phyloP scores from a whole-genome alignment of 371 early-diverging fungal genomes.

The Lichtheimia hyalospora region DNA sequence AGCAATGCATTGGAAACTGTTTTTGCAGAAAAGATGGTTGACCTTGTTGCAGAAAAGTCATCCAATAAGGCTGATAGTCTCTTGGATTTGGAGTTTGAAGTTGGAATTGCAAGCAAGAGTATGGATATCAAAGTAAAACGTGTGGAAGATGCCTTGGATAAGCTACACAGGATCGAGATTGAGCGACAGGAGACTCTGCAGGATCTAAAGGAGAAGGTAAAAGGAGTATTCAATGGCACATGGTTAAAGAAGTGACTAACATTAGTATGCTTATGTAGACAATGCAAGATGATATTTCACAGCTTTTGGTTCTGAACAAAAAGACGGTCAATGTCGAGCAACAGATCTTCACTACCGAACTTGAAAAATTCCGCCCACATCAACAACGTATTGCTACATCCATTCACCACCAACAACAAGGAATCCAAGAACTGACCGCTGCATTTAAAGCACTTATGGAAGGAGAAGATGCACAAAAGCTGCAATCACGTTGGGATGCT shows the following conservation, averaged over 20 bases:
- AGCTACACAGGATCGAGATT: conserved; percentile 74
- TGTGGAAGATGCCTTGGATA: conserved; percentile 72
- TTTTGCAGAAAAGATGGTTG: conserved; percentile 42
- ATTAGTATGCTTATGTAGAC: conserved; percentile 41
- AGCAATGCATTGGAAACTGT: conserved; percentile 62
- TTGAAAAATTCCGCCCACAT: conserved; percentile 86
- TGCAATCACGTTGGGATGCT: conserved; percentile 68
- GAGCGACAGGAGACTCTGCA: conserved; percentile 75
- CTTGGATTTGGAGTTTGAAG: conserved; percentile 64
- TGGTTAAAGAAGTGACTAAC: background rate
- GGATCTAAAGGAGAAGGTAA: conserved; percentile 82
- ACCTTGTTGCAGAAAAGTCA: background rate
- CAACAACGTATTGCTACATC: conserved; percentile 74
- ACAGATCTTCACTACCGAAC: conserved; percentile 85
- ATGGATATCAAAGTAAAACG: conserved; percentile 55
- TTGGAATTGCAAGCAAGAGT: conserved; percentile 23
- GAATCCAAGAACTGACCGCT: conserved; percentile 73
- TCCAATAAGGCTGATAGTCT: conserved; percentile 42
- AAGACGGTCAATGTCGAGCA: conserved; percentile 72
- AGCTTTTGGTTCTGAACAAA: conserved; percentile 80
- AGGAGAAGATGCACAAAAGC: conserved; percentile 66
- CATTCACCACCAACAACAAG: conserved; percentile 72
- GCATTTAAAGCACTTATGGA: conserved; percentile 79
- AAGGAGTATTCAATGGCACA: background rate
- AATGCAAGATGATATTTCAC: conserved; percentile 88